These are phyloP conservation scores for Mycena citricolor DNA, from an alignment of 1,284 basidiomycete species.

Conservation along the genomic window DNA sequence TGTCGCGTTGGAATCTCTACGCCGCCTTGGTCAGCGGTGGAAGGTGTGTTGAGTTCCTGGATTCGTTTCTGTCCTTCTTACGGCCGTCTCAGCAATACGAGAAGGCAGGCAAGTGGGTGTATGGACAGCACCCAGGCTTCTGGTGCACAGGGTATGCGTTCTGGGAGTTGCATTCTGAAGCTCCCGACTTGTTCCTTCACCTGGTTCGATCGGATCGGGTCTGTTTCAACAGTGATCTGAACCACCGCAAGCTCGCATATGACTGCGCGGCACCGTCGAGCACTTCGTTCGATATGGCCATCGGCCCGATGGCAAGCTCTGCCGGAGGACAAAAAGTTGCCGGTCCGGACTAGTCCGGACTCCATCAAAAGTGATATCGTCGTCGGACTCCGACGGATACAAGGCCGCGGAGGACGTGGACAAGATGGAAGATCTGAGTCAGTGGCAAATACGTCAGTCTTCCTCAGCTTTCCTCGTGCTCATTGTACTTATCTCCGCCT, in stretches of 20 bases:
- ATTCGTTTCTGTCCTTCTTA: constrained; percentile 25
- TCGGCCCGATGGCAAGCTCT: constrained; percentile 89
- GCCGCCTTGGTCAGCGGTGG: constrained; percentile 85
- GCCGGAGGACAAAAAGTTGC: constrained; percentile 87
- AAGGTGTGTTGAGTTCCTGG: too few species aligned
- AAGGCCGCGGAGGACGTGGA: constrained; percentile 80
- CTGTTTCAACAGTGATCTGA: constrained; percentile 95
- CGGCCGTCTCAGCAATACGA: constrained; percentile 75
- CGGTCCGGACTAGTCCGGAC: constrained; percentile 77
- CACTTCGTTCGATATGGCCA: constrained; percentile 89
- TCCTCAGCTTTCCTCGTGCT: constrained; percentile 10
- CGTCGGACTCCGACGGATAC: constrained; percentile 69
- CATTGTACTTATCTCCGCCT: constrained; percentile 6
- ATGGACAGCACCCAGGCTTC: constrained; percentile 96
- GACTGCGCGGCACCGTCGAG: constrained; percentile 91
- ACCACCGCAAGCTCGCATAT: constrained; percentile 89
- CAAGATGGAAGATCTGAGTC: constrained; percentile 97
- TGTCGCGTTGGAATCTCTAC: constrained; percentile 79
- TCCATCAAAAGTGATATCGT: constrained; percentile 90
- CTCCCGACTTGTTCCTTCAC: constrained; percentile 93
- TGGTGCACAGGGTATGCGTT: constrained; percentile 96
- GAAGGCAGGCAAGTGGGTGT: constrained; percentile 90
- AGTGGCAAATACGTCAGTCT: constrained; percentile 87
- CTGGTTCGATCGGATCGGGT: constrained; percentile 90
- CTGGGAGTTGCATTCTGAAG: constrained; percentile 89